These are phyloP conservation scores for Saccharomyces mikatae DNA, from an alignment of 805 yeast species.

Conservation along the genomic window DNA sequence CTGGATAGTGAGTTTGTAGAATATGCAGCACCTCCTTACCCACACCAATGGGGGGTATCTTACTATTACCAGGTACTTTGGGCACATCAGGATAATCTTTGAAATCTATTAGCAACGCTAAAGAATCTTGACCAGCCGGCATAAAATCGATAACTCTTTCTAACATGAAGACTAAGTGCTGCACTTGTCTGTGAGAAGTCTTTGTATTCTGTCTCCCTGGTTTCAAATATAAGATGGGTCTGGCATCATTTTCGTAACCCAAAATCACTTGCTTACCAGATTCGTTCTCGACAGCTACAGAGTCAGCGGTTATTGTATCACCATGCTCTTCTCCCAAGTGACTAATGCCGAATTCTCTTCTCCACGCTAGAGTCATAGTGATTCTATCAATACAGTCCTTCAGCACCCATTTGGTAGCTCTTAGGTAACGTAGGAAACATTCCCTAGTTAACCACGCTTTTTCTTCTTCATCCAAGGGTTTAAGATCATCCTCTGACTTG, in stretches of 20 bases:
- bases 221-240: conserved; percentile 88
- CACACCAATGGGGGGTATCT: conserved; percentile 79
- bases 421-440: conserved; percentile 78
- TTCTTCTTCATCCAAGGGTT: conserved; percentile 41
- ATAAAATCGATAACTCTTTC: conserved; percentile 89
- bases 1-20: conserved; percentile 95
- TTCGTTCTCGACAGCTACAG: conserved; percentile 61
- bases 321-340: conserved; percentile 36
- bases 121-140: conserved; percentile 94
- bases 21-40: conserved; percentile 91
- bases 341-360: conserved; percentile 81
- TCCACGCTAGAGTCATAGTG: conserved; percentile 77
- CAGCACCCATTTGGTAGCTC: conserved; percentile 89
- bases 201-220: conserved; percentile 96
- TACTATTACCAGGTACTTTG: conserved; percentile 45
- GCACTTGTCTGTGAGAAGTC: conserved; percentile 85
- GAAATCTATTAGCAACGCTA: conserved; percentile 87
- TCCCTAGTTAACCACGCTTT: conserved; percentile 91
- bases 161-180: conserved; percentile 85
- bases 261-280: conserved; percentile 88
- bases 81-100: conserved; percentile 60
- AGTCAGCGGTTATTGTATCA: conserved; percentile 46
- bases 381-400: conserved; percentile 66
- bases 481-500: conserved; percentile 25
- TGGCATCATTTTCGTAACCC: conserved; percentile 81